A percentile compares a stretch with the other conserved stretches of the same genome.
phyloP scores from a whole-genome alignment of 1,284 basidiomycete species.

The Crucibulum parvulum region DNA sequence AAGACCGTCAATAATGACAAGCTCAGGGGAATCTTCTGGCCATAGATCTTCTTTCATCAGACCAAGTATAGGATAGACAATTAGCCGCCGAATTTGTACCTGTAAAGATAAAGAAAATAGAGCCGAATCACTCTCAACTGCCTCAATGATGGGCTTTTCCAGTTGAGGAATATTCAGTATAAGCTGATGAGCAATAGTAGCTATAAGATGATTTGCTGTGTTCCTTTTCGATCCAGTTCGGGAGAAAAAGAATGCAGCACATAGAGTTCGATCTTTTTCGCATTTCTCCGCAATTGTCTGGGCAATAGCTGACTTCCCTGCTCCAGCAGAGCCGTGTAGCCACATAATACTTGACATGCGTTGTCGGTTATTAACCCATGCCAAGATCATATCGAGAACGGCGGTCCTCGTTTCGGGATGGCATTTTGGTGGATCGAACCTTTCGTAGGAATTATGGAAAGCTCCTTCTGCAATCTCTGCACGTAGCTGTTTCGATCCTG shows the following conservation, averaged over 20 bases:
- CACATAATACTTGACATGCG: not conserved
- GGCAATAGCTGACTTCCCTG: not conserved
- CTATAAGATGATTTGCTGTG: not conserved
- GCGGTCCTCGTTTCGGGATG: not conserved
- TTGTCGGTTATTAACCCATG: not conserved
- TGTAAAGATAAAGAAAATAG: not conserved
- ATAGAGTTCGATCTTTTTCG: not conserved
- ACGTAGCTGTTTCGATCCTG: too few relatives aligned
- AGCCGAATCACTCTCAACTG: not conserved
- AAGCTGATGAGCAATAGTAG: not conserved
- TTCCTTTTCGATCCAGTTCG: not conserved
- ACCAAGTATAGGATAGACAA: not conserved
- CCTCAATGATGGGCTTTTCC: constrained; percentile 3
- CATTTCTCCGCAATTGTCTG: not conserved
- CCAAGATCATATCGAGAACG: not conserved
- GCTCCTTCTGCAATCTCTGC: too few relatives aligned
- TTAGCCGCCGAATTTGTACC: not conserved
- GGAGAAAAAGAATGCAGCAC: not conserved
- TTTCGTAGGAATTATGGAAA: too few relatives aligned
- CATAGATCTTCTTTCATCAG: not conserved
- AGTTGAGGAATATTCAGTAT: not conserved
- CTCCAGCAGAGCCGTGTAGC: not conserved
- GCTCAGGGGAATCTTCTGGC: not conserved
- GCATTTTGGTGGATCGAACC: not conserved
- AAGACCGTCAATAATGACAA: constrained; percentile 9